Evolutionary conservation across 169 alveolate species (phyloP).

Genomic region (Plasmodium billcollinsi): DNA sequence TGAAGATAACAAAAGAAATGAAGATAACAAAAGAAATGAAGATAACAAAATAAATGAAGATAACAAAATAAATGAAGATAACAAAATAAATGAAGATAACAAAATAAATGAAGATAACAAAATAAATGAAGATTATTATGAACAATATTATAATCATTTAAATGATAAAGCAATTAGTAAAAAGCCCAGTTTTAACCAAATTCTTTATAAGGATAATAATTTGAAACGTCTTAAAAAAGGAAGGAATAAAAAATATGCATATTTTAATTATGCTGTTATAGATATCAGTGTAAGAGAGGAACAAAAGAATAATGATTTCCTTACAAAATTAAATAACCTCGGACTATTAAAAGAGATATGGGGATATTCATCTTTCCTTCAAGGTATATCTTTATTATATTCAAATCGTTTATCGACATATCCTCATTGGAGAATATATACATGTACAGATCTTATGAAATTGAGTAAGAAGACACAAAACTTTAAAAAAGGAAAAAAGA

Average conservation of each 20-base stretch:
- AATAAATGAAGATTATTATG: neutral
- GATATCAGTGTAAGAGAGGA: constrained; percentile 35
- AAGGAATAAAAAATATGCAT: constrained; percentile 25
- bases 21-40: neutral
- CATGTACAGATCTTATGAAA: constrained; percentile 18
- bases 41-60: neutral
- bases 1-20: neutral
- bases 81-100: neutral
- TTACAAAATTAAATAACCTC: constrained; percentile 14
- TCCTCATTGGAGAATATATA: constrained; percentile 67
- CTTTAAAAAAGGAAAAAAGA: neutral
- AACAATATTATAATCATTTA: neutral
- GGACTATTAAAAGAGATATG: constrained; percentile 37
- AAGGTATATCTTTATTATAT: constrained; percentile 55
- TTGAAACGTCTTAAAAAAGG: too few species aligned
- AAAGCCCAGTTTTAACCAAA: neutral
- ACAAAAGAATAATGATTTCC: constrained; percentile 10
- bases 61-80: neutral
- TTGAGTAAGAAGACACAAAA: neutral
- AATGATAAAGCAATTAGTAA: neutral
- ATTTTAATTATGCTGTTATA: constrained; percentile 60
- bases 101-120: neutral
- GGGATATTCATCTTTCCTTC: constrained; percentile 68
- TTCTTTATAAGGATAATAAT: neutral
- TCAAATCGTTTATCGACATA: constrained; percentile 27